Conservation (phyloP, 2,329 filamentous ascomycete genomes). For the Fusarium haematococcum region DNA sequence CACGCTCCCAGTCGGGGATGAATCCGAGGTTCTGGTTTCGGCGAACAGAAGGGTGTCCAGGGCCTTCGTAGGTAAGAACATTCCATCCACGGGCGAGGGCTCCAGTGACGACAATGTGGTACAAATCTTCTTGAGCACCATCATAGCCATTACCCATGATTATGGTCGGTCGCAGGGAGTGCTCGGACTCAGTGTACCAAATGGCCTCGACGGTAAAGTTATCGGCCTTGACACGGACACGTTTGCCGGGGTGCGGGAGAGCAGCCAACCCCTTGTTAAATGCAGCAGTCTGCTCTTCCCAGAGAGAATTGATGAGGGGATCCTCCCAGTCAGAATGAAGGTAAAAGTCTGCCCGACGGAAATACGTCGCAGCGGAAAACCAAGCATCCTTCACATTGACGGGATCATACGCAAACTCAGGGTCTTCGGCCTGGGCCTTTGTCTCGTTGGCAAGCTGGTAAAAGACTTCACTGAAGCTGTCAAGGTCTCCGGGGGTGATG, state of each 20-base stretch:
- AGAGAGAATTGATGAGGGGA: constrained; percentile 53
- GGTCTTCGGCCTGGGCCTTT: constrained; percentile 32
- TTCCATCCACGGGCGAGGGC: constrained; percentile 56
- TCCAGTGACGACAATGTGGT: constrained; percentile 50
- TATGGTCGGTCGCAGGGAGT: constrained; percentile 50
- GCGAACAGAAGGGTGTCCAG: constrained; percentile 55
- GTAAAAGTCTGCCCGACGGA: constrained; percentile 56
- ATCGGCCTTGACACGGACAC: constrained; percentile 45
- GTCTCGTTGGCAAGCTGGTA: constrained; percentile 39
- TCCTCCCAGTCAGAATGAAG: constrained; percentile 55
- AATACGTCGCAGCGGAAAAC: constrained; percentile 57
- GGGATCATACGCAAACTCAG: constrained; percentile 34
- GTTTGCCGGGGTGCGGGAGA: constrained; percentile 51
- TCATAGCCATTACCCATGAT: constrained; percentile 58
- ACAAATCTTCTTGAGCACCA: constrained; percentile 56
- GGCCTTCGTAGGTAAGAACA: constrained; percentile 59
- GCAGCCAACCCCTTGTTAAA: constrained; percentile 54
- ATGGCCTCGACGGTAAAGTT: constrained; percentile 52
- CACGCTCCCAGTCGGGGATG: constrained; percentile 57
- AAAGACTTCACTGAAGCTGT: constrained; percentile 41
- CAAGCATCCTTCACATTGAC: constrained; percentile 41
- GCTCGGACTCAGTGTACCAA: constrained; percentile 45
- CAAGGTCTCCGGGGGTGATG: constrained; percentile 39
- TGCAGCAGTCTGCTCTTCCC: constrained; percentile 49
- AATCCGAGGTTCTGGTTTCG: constrained; percentile 56